phyloP scores from a whole-genome alignment of 2,329 filamentous ascomycete species.

The Penicillium sp. region DNA sequence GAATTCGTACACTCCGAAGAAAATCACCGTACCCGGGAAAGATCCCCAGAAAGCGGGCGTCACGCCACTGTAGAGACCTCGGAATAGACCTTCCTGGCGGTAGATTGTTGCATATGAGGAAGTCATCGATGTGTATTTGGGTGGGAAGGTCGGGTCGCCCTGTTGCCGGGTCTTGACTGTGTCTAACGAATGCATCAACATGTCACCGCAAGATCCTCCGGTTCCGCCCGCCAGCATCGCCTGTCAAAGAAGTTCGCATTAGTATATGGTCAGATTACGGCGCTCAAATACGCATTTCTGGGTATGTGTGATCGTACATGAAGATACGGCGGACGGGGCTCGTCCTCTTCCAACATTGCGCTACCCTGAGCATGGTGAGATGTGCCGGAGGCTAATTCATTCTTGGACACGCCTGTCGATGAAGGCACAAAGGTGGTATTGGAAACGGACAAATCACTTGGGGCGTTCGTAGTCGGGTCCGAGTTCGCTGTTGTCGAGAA shows the following conservation, averaged over 20 bases:
- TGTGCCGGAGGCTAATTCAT: constrained; percentile 22
- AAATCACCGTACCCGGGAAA: constrained; percentile 89
- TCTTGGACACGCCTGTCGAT: constrained; percentile 19
- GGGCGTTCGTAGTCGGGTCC: constrained; percentile 26
- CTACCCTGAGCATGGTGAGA: constrained; percentile 37
- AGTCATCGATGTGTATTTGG: constrained; percentile 88
- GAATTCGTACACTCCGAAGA: constrained; percentile 96
- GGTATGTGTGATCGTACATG: constrained; percentile 56
- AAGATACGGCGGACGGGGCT: constrained; percentile 65
- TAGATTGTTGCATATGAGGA: constrained; percentile 92
- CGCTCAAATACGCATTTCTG: too few relatives aligned
- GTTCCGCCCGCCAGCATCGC: constrained; percentile 94
- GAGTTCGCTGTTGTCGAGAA: constrained; percentile 51
- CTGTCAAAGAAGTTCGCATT: constrained; percentile 49
- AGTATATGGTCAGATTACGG: constrained; percentile 4
- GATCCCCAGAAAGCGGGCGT: constrained; percentile 87
- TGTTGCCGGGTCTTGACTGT: constrained; percentile 98
- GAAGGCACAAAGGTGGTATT: constrained; percentile 34
- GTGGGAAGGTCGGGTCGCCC: constrained; percentile 89
- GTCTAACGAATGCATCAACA: constrained; percentile 98
- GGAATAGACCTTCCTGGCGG: constrained; percentile 83
- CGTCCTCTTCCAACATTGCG: constrained; percentile 53
- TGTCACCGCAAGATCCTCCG: constrained; percentile 90
- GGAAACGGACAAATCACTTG: constrained; percentile 32
- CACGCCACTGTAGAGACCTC: constrained; percentile 92